Base-by-base conservation (phyloP, 345 rosid genomes). In the Arabis hirsuta region DNA sequence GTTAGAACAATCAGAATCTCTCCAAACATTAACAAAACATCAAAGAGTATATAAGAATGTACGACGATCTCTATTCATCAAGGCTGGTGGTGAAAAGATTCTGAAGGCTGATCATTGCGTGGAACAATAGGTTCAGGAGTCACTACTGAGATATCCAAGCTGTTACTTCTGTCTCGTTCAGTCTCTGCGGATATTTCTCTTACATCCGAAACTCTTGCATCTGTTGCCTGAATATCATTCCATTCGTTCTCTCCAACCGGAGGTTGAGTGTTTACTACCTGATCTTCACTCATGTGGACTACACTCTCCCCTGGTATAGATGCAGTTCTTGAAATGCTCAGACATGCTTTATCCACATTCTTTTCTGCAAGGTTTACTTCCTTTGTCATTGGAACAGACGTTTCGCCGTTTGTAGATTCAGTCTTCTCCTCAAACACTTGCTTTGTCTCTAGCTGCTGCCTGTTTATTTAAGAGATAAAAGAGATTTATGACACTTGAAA, bases 161-260 rank as follows among this genome's bases (percentile, higher is more conserved):
- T 91, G 82, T 81, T 83, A 46, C 84, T 78, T 60, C 84, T 81
- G 67, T 78, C 95, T 1, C 64, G 43, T 24, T 75, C 71, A n/a
- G 82, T 82, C 82, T 80, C 87, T 0, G 88, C 65, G 14, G 86
- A 79, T 57, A 88, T 74, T 82, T 89, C 97, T 80, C 96, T 78
- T 46, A 95, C 99, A 65, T 91, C 90, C 3, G 92, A 80, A 62
- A 89, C 83, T 60, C 85, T 82, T 22, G 91, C 79, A 59, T 88
- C 99, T 5, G 97, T 89, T 71, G 99, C 91, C 80, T 83, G 96
- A 77, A 95, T 89, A 77, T 91, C 96, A 45, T 82, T 91, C 99
- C 97, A 88, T 65, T 87, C 87, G 51, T 84, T 82, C 16, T 92
- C 96, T 50, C 80, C 88, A 46, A 83, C 80, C 8, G 91, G 85